Percentiles rank a stretch among this genome's conserved stretches.
phyloP scores from a whole-genome alignment of 2,329 filamentous ascomycete genomes.

The Teratosphaeria viscida region DNA sequence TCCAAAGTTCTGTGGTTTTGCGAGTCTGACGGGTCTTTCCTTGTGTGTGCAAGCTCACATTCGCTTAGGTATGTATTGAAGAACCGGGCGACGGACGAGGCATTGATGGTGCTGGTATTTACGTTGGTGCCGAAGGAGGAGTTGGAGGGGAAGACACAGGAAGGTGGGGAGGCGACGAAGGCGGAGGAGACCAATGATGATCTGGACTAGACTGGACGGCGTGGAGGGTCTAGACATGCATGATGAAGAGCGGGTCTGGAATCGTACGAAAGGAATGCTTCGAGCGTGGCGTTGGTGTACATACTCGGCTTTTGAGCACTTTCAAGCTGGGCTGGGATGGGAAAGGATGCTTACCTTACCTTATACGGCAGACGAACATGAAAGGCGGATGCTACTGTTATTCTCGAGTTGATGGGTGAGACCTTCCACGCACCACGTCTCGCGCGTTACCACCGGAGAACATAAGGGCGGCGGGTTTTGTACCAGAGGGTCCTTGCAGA shows the following conservation, averaged over 20 bases:
- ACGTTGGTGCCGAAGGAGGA: conserved; percentile 62
- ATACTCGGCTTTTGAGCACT: background rate
- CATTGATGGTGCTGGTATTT: conserved; percentile 75
- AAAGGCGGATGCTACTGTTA: background rate
- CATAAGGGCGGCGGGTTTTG: no score
- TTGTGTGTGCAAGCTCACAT: conserved; percentile 54
- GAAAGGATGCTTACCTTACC: no score
- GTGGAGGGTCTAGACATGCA: background rate
- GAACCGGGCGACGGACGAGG: conserved; percentile 60
- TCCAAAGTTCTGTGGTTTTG: background rate
- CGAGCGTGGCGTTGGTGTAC: background rate
- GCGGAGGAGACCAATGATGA: conserved; percentile 9
- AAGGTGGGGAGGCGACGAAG: background rate
- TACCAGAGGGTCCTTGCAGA: no score
- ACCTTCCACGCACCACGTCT: no score
- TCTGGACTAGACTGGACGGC: conserved; percentile 7
- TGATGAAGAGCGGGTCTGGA: background rate
- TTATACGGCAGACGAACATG: background rate
- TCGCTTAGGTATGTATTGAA: conserved; percentile 85
- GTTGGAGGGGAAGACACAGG: conserved; percentile 23
- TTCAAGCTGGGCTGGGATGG: no score
- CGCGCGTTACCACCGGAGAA: no score
- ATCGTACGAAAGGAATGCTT: background rate
- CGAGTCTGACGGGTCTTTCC: background rate
- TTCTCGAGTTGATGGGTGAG: background rate